A percentile compares a stretch with the other conserved stretches of the same genome.
These are phyloP conservation scores for Trichaptum fuscoviolaceum DNA, from an alignment of 768 basidiomycete genomes.

Conservation along the genomic window DNA sequence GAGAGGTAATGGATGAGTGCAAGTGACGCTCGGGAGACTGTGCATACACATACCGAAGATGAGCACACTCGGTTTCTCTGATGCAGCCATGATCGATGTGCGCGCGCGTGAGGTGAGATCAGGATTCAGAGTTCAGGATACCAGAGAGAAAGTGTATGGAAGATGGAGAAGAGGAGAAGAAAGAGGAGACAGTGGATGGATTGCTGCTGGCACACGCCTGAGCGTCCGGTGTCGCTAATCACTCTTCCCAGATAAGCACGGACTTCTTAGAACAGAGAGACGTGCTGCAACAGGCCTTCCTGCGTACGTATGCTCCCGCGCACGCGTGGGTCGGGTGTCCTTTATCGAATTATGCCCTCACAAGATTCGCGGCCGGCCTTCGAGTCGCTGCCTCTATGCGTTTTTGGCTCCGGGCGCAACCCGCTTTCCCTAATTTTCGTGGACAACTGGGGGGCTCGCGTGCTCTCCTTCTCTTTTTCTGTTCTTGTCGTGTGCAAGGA, in stretches of 20 bases:
- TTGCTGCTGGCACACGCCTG: background rate
- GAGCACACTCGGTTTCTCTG: slow-evolving; percentile 58
- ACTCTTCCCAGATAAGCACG: background rate
- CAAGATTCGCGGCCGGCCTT: background rate
- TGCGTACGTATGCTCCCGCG: background rate
- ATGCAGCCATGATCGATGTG: slow-evolving; percentile 7
- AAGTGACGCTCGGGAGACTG: slow-evolving; percentile 3
- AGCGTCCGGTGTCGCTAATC: background rate
- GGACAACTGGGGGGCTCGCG: background rate
- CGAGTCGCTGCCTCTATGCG: background rate
- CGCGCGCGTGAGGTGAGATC: background rate
- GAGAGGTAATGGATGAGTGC: background rate
- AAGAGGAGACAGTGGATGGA: slow-evolving; percentile 15
- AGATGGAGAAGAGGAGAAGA: slow-evolving; percentile 15
- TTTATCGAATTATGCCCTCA: background rate
- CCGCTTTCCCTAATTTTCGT: background rate
- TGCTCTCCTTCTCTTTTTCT: too few species aligned
- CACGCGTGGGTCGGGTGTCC: background rate
- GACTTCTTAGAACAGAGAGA: background rate
- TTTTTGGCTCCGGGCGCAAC: background rate
- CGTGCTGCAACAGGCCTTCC: background rate
- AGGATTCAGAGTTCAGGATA: background rate
- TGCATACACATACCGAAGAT: slow-evolving; percentile 59
- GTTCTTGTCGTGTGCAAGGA: too few species aligned
- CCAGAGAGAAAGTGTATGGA: slow-evolving; percentile 7